Conservation (phyloP, 371 early-diverging fungal genomes). For the Chytridium lagenaria region DNA sequence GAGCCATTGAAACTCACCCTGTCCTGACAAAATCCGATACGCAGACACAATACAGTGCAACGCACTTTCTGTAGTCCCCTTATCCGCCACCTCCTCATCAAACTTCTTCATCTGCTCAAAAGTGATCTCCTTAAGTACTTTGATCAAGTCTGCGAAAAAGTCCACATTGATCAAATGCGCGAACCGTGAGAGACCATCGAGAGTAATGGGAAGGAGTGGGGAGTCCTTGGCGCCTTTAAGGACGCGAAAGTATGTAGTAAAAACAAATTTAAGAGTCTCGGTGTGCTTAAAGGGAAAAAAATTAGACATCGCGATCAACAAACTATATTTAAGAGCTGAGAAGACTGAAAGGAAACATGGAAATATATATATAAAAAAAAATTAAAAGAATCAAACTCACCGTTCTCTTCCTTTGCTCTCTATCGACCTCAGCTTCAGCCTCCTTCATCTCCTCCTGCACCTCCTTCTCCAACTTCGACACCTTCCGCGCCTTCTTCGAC, state of each 20-base stretch:
- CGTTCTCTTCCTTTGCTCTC: slow-evolving; percentile 72
- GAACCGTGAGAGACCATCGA: slow-evolving; percentile 85
- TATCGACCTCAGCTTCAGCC: slow-evolving; percentile 79
- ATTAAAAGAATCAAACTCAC: slow-evolving; percentile 49
- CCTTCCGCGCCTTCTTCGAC: slow-evolving; percentile 76
- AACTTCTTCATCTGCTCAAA: slow-evolving; percentile 55
- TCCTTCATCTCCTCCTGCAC: slow-evolving; percentile 82
- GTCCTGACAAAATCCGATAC: slow-evolving; percentile 83
- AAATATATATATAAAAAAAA: neutral
- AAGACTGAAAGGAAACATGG: too few species aligned
- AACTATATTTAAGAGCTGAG: too few species aligned
- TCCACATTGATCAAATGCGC: slow-evolving; percentile 94
- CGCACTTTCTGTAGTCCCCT: slow-evolving; percentile 66
- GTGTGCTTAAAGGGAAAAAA: too few species aligned
- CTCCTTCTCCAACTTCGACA: slow-evolving; percentile 72
- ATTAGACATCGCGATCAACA: too few species aligned
- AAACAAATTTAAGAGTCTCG: slow-evolving; percentile 90
- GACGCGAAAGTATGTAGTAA: slow-evolving; percentile 91
- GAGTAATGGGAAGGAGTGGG: slow-evolving; percentile 79
- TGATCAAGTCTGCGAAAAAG: slow-evolving; percentile 88
- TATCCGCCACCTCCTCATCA: slow-evolving; percentile 33
- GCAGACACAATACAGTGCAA: slow-evolving; percentile 88
- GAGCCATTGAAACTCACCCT: too few species aligned
- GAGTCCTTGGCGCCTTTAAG: slow-evolving; percentile 83
- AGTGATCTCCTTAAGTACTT: slow-evolving; percentile 81